Base-by-base conservation (phyloP, 2,329 filamentous ascomycete species). In the Aspergillus sojae region DNA sequence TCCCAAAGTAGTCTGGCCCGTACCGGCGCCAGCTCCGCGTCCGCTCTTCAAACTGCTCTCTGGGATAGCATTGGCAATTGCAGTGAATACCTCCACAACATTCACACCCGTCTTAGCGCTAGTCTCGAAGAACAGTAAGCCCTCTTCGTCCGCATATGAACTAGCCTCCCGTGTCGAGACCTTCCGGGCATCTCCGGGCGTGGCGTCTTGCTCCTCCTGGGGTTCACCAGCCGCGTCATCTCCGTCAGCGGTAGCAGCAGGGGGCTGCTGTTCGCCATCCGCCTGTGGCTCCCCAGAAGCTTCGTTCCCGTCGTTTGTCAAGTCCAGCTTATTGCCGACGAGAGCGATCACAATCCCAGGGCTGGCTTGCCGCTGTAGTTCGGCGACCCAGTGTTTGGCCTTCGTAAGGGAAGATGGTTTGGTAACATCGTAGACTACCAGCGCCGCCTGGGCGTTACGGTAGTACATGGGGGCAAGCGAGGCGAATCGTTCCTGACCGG, bases 401-500 rank as follows among this genome's bases (percentile, higher is more conserved):
- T 99, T 98, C 80, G 93, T 89, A 71, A 99, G 89, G 55, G 93
- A 97, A 57, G 93, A 95, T 50, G 94, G 91, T 81, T 98, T 98
- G 67, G 95, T 99, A 73, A 99, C 89, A 78, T 99, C 94, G 87
- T 98, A 99, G 77, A 98, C 94, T 66, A 99, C 94, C 70, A 99
- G 91, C 16, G 95, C 95, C 68, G 94, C 93, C 83, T 98, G 94
- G 58, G 95, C 95, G 78, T 99, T 98, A 81, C 94, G 93, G 85
- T 98, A 98, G 86, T 99, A 99, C 95, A 98, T 98, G 73, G 94
- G 95, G 58, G 95, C 95, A 65, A 98, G 88, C 58, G 92, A 96
- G 72, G 94, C 94, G 77, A 98, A 99, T 68, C 94, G 92, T 84
- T 99, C 94, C 81, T 99, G 94, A 76, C 94, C 94, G 50, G 95